These are phyloP conservation scores for Orbilia blumenaviensis DNA, from an alignment of 2,329 filamentous ascomycete species.

Conservation along the genomic window DNA sequence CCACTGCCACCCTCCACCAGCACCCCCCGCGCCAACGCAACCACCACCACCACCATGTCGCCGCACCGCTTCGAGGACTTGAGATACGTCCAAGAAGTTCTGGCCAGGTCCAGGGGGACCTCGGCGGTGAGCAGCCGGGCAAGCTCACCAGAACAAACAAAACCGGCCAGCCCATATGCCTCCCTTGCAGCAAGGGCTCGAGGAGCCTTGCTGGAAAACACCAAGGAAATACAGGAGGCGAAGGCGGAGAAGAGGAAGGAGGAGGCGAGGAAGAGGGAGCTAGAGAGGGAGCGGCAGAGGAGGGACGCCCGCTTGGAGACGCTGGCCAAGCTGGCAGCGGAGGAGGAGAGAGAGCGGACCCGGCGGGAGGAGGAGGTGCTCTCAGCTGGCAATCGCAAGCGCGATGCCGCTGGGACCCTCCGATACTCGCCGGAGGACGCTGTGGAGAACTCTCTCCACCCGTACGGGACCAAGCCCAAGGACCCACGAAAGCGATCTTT, in stretches of 20 bases:
- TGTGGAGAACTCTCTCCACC: constrained; percentile 29
- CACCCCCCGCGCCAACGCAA: neutral
- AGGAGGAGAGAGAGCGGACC: constrained; percentile 21
- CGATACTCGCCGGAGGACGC: constrained; percentile 41
- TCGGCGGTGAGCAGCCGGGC: constrained; percentile 37
- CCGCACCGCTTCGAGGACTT: constrained; percentile 26
- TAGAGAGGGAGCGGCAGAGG: constrained; percentile 25
- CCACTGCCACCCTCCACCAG: constrained; percentile 4
- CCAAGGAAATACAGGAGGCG: constrained; percentile 30
- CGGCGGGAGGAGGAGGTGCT: constrained; percentile 30
- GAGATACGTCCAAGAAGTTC: constrained; percentile 44
- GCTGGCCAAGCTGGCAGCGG: constrained; percentile 29
- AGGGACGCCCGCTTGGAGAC: constrained; percentile 46
- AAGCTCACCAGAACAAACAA: constrained; percentile 25
- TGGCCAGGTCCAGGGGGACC: constrained; percentile 31
- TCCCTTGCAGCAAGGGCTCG: constrained; percentile 32
- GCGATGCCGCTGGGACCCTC: constrained; percentile 33
- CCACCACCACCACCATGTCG: neutral
- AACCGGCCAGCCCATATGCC: constrained; percentile 24
- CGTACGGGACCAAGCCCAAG: constrained; percentile 17
- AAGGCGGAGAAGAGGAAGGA: constrained; percentile 26
- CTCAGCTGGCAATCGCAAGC: constrained; percentile 27
- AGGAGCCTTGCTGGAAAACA: constrained; percentile 35
- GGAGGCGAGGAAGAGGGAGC: constrained; percentile 36
- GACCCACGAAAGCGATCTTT: constrained; percentile 38